Evolutionary conservation across 2,329 filamentous ascomycete species (phyloP), one percentile per base, ranked within the genome.

Genomic region (Beauveria pseudobassiana): DNA sequence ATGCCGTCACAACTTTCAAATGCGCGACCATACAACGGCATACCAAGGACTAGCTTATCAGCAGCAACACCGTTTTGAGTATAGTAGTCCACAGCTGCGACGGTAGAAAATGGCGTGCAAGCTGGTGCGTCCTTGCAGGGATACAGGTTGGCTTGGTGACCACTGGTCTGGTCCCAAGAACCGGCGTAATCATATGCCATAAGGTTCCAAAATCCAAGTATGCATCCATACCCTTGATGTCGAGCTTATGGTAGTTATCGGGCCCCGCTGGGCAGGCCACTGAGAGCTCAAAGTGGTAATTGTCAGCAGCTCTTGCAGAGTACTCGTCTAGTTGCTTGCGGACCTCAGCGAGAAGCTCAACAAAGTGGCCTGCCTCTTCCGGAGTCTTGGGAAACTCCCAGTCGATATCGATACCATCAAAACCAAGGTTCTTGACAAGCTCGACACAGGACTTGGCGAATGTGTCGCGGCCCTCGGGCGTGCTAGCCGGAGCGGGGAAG

Each of bases 141-240:
- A 69, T 82, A 89, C 43, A 97, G 72, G 72, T 96, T 97, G 5
- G 93, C 85, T 72, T 92, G 87, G 75, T 98, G 92, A 5, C 88
- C 91, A 1, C 90, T 80, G 2, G 69, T 64, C 3, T 75, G 67
- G 69, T 93, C 90, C 91, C 92, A 97, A 3, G 86, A 88, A 1
- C 93, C 93, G 6, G 91, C 87, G 72, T 83, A 96, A 75, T 96
- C 91, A 74, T 96, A 96, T 1, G 89, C 89, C 91, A 96, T 96
- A 48, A 92, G 74, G 72, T 90, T 90, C 87, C 87, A 90, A 72
- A 90, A 74, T 90, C 87, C 1, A 90, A 78, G 62, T 84, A 81
- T 14, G 69, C 73, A 69, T 90, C 85, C 87, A 90, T 89, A 62
- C 74, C 83, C 0, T 73, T 63, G n/a, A 90, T 74, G 67, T 88